These are phyloP conservation scores for Arthrinium puccinioides DNA, from an alignment of 2,329 filamentous ascomycete species.

Conservation along the genomic window DNA sequence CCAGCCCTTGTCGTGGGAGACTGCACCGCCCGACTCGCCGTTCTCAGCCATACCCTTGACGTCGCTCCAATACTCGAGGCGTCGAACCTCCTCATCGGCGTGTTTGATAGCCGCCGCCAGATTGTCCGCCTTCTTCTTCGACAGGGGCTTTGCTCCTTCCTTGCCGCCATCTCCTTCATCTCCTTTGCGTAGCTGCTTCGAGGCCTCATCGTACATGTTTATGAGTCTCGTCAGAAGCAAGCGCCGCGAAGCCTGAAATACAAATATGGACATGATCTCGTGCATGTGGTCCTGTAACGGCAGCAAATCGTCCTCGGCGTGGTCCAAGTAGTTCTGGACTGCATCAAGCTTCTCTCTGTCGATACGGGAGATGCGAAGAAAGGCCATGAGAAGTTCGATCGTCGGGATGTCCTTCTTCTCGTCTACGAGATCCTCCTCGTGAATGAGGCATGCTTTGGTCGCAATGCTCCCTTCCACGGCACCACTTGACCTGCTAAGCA, in stretches of 20 bases:
- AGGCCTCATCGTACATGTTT: constrained; percentile 49
- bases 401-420: constrained; percentile 45
- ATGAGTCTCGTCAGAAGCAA: constrained; percentile 67
- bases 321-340: constrained; percentile 71
- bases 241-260: constrained; percentile 83
- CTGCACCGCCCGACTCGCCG: constrained; percentile 38
- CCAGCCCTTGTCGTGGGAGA: constrained; percentile 35
- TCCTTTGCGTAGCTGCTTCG: constrained; percentile 39
- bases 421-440: constrained; percentile 20
- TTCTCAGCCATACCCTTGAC: constrained; percentile 60
- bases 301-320: constrained; percentile 67
- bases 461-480: constrained; percentile 21
- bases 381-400: constrained; percentile 60
- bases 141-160: background rate
- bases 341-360: constrained; percentile 88
- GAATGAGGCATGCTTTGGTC: constrained; percentile 17
- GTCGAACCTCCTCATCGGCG: constrained; percentile 73
- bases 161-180: constrained; percentile 12
- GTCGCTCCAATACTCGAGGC: constrained; percentile 83
- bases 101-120: constrained; percentile 68
- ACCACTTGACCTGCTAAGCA: constrained; percentile 30
- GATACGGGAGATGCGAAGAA: constrained; percentile 64
- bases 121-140: constrained; percentile 48
- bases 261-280: constrained; percentile 75
- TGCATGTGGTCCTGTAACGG: constrained; percentile 73